Evolutionary conservation across 2,329 filamentous ascomycete species (phyloP), one percentile per base, ranked within the genome.

Genomic region (Clarireedia hainanense): DNA sequence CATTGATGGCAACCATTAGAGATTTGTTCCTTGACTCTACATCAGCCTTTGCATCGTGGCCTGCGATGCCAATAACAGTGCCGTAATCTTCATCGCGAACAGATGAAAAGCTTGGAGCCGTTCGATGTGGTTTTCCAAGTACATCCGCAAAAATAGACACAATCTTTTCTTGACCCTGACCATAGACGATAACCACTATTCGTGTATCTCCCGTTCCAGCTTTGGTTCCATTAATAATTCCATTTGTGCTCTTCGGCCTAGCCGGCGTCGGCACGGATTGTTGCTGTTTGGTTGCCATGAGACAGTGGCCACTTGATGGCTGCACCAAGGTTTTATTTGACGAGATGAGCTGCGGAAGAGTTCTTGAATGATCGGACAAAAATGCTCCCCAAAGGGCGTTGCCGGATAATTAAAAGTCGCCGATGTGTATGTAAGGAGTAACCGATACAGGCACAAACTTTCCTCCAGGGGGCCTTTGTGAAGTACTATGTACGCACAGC

Each of bases 121-220:
- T 74, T 57, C 78, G 80, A 72, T 80, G 85, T 20, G 85, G 80
- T 68, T 91, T 89, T 14, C 89, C 89, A 43, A 94, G 73, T 6
- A 92, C 85, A 65, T 92, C 87, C 26, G 89, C 88, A 63, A 91
- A 87, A 36, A 88, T 74, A 23, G 81, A 80, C 27, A 91, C 83
- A 60, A 94, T 88, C 42, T 80, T 78, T 58, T 91, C 85, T 68
- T 92, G 87, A 17, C 81, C 85, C 23, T 76, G 75, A 10, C 85
- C 83, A 69, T 86, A 89, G 17, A 92, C 71, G 58, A 94, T 82
- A 36, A 83, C 79, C 27, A 82, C 80, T 49, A 79, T 82, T 55
- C 82, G 76, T 7, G 74, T 74, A 63, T 85, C 81, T 26, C 81
- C 82, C 10, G 50, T 39, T 20, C 63, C 64, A 27, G 67, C 66